A percentile compares a stretch with the other conserved stretches of the same genome.
phyloP scores from a whole-genome alignment of 352 stramenopile genomes.

The Pythium periplocum region DNA sequence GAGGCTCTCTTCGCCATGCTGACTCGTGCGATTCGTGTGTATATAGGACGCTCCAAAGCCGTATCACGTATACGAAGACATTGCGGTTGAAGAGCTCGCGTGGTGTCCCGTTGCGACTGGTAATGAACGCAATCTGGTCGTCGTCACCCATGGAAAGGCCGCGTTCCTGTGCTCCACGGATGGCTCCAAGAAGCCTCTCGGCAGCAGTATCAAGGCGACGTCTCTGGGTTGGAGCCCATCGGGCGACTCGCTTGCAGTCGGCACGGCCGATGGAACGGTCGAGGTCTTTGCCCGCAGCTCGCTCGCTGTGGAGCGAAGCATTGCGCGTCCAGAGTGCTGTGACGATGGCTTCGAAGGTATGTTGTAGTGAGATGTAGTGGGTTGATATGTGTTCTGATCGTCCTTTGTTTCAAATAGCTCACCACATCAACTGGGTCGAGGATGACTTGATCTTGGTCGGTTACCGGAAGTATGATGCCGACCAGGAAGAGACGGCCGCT shows the following conservation, averaged over 20 bases:
- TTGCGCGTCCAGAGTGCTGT: conserved; percentile 35
- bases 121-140: conserved; percentile 20
- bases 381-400: not conserved
- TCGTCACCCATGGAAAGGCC: conserved; percentile 36
- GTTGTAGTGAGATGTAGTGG: not conserved
- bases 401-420: conserved; percentile 18
- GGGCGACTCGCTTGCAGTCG: conserved; percentile 39
- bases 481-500: conserved; percentile 46
- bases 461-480: conserved; percentile 46
- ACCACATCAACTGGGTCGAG: conserved; percentile 75
- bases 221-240: conserved; percentile 42
- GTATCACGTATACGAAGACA: conserved; percentile 30
- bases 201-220: conserved; percentile 6
- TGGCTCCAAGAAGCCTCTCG: conserved; percentile 17
- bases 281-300: conserved; percentile 26
- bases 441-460: conserved; percentile 57
- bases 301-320: conserved; percentile 24
- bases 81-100: conserved; percentile 40
- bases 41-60: conserved; percentile 22
- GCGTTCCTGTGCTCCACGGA: conserved; percentile 35
- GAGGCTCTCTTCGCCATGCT: conserved; percentile 4
- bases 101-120: conserved; percentile 31
- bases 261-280: conserved; percentile 27
- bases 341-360: conserved; percentile 28
- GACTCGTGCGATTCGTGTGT: no score